A percentile compares a stretch with the other conserved stretches of the same genome.
Conservation (phyloP, 2,329 filamentous ascomycete species). For the Magnaporthales sp. region DNA sequence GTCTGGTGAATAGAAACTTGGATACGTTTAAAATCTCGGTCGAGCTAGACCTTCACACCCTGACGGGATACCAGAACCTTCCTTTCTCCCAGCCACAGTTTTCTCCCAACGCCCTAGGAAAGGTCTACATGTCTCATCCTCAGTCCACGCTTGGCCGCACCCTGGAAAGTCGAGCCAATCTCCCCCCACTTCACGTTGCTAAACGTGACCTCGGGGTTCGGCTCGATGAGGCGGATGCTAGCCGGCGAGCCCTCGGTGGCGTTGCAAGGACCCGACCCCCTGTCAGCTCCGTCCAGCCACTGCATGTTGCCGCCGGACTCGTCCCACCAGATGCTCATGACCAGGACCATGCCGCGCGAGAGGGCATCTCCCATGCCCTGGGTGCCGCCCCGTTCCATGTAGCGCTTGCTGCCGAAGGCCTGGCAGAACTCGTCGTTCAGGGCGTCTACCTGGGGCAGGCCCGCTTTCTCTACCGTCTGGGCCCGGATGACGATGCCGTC, state of each 20-base stretch:
- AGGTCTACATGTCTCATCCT: not conserved
- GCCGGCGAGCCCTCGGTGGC: conserved; percentile 42
- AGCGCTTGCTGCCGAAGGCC: conserved; percentile 25
- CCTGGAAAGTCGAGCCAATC: conserved; percentile 42
- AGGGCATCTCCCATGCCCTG: conserved; percentile 41
- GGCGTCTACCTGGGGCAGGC: not conserved
- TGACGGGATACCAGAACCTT: too few relatives aligned
- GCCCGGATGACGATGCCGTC: conserved; percentile 9
- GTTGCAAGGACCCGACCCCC: conserved; percentile 42
- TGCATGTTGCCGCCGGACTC: conserved; percentile 33
- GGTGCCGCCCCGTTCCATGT: conserved; percentile 39
- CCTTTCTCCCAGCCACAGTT: not conserved
- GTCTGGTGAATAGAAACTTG: too few relatives aligned
- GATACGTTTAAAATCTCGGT: too few relatives aligned
- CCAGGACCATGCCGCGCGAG: conserved; percentile 31
- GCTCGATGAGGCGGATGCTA: conserved; percentile 35
- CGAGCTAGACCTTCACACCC: too few relatives aligned
- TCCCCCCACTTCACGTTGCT: conserved; percentile 53
- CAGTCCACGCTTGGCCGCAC: not conserved
- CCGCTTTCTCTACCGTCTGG: not conserved
- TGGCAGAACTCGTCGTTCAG: conserved; percentile 34
- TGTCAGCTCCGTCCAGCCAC: conserved; percentile 35
- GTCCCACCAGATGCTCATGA: conserved; percentile 41
- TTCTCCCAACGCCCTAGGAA: too few relatives aligned
- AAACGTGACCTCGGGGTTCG: conserved; percentile 42